These are phyloP conservation scores for Allium cepa DNA, from an alignment of 106 monocot species.

Conservation along the genomic window DNA sequence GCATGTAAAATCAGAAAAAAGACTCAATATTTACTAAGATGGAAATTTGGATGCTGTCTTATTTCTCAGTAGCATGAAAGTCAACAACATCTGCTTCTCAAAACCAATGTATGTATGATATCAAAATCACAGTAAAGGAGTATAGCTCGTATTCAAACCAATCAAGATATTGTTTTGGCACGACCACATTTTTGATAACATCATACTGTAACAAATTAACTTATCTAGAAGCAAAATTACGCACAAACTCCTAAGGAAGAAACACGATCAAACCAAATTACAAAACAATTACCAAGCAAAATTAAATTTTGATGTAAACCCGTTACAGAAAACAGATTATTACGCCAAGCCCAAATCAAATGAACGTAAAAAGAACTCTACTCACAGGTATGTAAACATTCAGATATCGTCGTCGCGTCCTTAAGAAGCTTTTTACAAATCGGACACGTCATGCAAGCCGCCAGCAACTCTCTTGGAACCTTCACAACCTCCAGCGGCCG, in stretches of 20 bases:
- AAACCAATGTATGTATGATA: too few relatives aligned
- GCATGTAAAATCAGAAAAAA: slow-evolving; percentile 12
- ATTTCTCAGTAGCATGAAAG: too few relatives aligned
- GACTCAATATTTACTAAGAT: background rate
- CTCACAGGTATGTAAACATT: slow-evolving; percentile 91
- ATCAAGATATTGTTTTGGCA: too few relatives aligned
- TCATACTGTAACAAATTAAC: too few relatives aligned
- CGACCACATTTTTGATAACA: too few relatives aligned
- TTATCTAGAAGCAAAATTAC: too few relatives aligned
- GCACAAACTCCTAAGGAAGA: too few relatives aligned
- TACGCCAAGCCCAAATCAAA: slow-evolving; percentile 3
- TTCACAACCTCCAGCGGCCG: slow-evolving; percentile 25
- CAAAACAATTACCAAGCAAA: background rate
- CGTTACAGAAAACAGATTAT: background rate
- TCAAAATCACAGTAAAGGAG: too few relatives aligned
- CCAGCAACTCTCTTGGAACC: slow-evolving; percentile 43
- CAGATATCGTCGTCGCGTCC: slow-evolving; percentile 83
- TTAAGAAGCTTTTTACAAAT: slow-evolving; percentile 64
- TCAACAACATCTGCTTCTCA: too few relatives aligned
- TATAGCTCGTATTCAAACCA: too few relatives aligned
- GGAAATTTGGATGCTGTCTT: too few relatives aligned
- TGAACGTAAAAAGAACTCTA: slow-evolving; percentile 1
- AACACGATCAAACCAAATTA: slow-evolving; percentile 1
- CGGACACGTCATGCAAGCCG: slow-evolving; percentile 72
- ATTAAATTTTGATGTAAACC: slow-evolving; percentile 2